phyloP scores from a whole-genome alignment of 345 rosid genomes.

The Raphanus raphanistrum region DNA sequence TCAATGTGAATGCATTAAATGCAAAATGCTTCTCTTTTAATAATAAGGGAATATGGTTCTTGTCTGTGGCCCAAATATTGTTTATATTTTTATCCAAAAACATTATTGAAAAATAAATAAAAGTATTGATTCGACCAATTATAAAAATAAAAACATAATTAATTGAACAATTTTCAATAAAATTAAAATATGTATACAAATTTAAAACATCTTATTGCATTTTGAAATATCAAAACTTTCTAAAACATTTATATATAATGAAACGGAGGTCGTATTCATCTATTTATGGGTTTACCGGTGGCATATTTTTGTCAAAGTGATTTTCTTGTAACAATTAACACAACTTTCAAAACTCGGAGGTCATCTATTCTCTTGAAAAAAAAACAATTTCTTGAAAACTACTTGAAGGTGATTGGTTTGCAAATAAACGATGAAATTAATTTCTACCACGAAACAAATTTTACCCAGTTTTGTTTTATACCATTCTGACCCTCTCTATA shows the following conservation, averaged over 20 bases:
- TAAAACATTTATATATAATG: too few relatives aligned
- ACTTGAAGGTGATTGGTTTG: not conserved
- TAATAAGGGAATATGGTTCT: not conserved
- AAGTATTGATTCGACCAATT: too few relatives aligned
- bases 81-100: not conserved
- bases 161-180: too few relatives aligned
- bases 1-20: too few relatives aligned
- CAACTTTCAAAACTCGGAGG: not conserved
- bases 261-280: too few relatives aligned
- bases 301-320: too few relatives aligned
- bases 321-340: not conserved
- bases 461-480: not conserved
- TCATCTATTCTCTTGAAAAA: not conserved
- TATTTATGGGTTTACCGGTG: not conserved
- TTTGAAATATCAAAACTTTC: too few relatives aligned
- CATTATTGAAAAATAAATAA: not conserved
- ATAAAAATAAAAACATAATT: too few relatives aligned
- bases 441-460: not conserved
- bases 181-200: too few relatives aligned
- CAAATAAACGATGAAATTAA: not conserved
- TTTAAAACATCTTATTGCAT: too few relatives aligned
- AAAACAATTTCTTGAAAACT: not conserved
- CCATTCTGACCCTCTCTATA: not conserved
- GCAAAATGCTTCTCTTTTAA: too few relatives aligned
- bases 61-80: slow-evolving; percentile 8